Percentiles rank a stretch among this genome's conserved stretches.
Conservation (phyloP, 257 asterid genomes). For the Eustoma russellianum region DNA sequence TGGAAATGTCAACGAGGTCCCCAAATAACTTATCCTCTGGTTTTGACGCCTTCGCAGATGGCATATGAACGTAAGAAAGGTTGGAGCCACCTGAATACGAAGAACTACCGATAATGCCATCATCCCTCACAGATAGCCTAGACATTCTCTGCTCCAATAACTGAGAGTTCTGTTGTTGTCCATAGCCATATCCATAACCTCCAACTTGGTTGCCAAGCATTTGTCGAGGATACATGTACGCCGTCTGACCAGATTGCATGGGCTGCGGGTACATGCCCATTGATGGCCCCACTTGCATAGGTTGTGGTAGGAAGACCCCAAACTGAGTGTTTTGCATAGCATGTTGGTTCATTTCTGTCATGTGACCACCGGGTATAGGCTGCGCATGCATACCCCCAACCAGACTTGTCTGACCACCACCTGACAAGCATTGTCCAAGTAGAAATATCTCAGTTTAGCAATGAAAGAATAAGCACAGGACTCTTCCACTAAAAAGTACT, state of each 20-base stretch:
- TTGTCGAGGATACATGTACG: slow-evolving; percentile 65
- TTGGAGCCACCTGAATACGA: slow-evolving; percentile 21
- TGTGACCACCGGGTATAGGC: slow-evolving; percentile 28
- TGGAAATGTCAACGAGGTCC: slow-evolving; percentile 62
- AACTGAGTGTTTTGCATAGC: slow-evolving; percentile 24
- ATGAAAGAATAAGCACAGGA: no score
- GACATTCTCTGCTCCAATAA: slow-evolving; percentile 57
- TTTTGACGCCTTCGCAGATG: slow-evolving; percentile 58
- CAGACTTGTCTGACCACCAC: slow-evolving; percentile 36
- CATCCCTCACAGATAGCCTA: slow-evolving; percentile 67
- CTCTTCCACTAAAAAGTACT: no score
- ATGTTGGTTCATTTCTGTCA: slow-evolving; percentile 23
- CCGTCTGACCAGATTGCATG: slow-evolving; percentile 63
- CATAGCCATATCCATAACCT: slow-evolving; percentile 47
- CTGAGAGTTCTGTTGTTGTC: slow-evolving; percentile 60
- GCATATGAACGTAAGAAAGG: slow-evolving; percentile 35
- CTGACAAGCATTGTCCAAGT: slow-evolving; percentile 15
- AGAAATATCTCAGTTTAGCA: no score
- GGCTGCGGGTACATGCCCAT: slow-evolving; percentile 60
- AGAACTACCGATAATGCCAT: slow-evolving; percentile 27
- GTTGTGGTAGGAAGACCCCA: slow-evolving; percentile 33
- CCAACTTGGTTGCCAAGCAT: slow-evolving; percentile 61
- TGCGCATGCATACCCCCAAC: slow-evolving; percentile 34
- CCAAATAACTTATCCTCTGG: slow-evolving; percentile 80
- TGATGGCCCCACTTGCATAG: not conserved